A percentile compares a stretch with the other conserved stretches of the same genome.
These are phyloP conservation scores for Penstemon davidsonii DNA, from an alignment of 257 asterid species.

Conservation along the genomic window DNA sequence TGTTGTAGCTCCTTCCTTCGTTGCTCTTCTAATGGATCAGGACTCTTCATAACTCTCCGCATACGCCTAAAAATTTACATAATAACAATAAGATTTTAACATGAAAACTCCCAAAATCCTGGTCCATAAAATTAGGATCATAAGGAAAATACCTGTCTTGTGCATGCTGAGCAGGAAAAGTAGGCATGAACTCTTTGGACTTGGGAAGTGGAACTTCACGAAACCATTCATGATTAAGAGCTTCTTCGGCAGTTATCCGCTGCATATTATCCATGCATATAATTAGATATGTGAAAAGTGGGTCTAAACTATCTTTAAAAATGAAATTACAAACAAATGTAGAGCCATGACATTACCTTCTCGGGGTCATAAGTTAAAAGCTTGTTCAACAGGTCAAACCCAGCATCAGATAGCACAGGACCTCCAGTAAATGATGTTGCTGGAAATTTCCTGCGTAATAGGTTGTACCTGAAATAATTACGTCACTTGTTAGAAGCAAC, in stretches of 20 bases:
- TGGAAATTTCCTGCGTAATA: constrained; percentile 65
- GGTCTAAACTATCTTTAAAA: not conserved
- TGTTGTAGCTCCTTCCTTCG: constrained; percentile 70
- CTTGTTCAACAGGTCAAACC: constrained; percentile 80
- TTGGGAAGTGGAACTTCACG: constrained; percentile 81
- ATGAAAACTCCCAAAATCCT: not conserved
- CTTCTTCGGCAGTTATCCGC: constrained; percentile 76
- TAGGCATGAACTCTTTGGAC: constrained; percentile 85
- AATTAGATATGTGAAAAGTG: constrained; percentile 12
- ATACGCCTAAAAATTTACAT: constrained; percentile 47
- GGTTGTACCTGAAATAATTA: constrained; percentile 67
- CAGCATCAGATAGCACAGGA: constrained; percentile 83
- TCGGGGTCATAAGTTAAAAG: constrained; percentile 81
- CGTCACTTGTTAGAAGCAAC: constrained; percentile 49
- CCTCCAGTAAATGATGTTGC: constrained; percentile 65
- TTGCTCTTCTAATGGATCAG: constrained; percentile 83
- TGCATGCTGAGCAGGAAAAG: constrained; percentile 79
- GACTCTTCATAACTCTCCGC: constrained; percentile 69
- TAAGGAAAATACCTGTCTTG: constrained; percentile 63
- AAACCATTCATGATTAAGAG: constrained; percentile 87
- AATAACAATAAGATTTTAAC: not conserved
- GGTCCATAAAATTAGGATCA: not conserved
- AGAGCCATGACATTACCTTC: constrained; percentile 44
- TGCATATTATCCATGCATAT: constrained; percentile 29
- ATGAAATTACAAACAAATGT: not conserved